Base-by-base conservation (phyloP, 176 grass and related monocot species). In the Chrysopogon serrulatus region DNA sequence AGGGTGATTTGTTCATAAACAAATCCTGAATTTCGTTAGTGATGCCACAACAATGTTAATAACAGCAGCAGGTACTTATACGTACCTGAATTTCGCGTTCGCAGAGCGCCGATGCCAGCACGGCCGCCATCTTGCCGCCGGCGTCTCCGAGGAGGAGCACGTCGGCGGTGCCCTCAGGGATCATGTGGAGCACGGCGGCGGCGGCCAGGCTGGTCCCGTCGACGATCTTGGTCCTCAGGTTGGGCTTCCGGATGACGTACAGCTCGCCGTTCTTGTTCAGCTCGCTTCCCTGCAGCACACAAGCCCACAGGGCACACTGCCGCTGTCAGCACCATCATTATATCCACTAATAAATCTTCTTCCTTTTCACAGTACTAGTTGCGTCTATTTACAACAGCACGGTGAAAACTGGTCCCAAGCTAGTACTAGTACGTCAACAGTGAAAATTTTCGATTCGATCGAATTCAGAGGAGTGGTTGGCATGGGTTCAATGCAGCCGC, bases 141-240 rank as follows among this genome's bases (percentile, higher is more conserved):
- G 84, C 62, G 11, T 47, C 85, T 40, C 92, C 90, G 2, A 90
- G 74, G 10, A 94, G 85, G 19, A 94, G 85, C 83, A 92, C 87
- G 18, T 87, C 90, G 3, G 53, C 45, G 0, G 74, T 73, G 79
- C 73, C 90, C 0, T 54, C 24, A 2, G 92, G 87, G 15, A 94
- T 45, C 79, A 57, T 83, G 30, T 92, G 65, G 18, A 94, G 74
- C 34, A 90, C 78, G 36, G 86, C 85, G 12, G 85, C 90, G 43
- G 82, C 85, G 15, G 82, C 90, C 21, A 92, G 33, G 82, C 92
- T 90, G 2, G 85, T 90, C 3, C 92, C 93, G 40, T 95, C 93
- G 1, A 95, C 90, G 59, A 95, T 78, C 76, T 40, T 92, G 5
- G 70, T 89, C 65, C 47, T 92, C 1, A 92, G 74, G 8, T 6